Conservation (phyloP, 768 basidiomycete genomes). For the Tulasnella sp. region DNA sequence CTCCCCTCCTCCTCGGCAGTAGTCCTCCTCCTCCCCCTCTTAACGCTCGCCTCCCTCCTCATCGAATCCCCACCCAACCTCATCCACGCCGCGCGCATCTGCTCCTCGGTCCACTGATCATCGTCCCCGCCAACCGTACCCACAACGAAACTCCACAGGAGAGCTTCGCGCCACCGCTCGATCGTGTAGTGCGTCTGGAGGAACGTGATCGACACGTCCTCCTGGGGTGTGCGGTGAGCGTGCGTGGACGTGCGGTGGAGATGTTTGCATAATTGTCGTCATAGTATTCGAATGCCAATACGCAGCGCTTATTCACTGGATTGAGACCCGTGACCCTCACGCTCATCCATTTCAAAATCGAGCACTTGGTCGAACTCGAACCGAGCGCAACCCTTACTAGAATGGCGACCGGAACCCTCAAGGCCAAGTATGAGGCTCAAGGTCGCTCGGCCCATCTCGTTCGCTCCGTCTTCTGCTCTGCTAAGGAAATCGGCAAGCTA, state of each 20-base stretch:
- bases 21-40: slow-evolving; percentile 1
- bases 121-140: slow-evolving; percentile 6
- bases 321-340: too few species aligned
- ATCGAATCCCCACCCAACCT: slow-evolving; percentile 9
- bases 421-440: too few species aligned
- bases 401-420: too few species aligned
- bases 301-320: too few species aligned
- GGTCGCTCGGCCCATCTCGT: too few species aligned
- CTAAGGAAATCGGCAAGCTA: too few species aligned
- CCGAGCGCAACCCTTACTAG: too few species aligned
- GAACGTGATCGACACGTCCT: neutral
- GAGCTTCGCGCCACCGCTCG: slow-evolving; percentile 12
- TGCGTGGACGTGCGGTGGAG: slow-evolving; percentile 7
- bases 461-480: too few species aligned
- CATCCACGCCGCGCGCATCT: slow-evolving; percentile 9
- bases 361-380: too few species aligned
- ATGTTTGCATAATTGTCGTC: too few species aligned
- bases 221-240: neutral
- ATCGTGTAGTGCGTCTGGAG: slow-evolving; percentile 9
- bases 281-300: too few species aligned
- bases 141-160: slow-evolving; percentile 19
- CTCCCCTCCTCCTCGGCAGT: neutral
- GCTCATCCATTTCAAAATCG: too few species aligned
- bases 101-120: slow-evolving; percentile 13
- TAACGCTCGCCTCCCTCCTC: neutral